These are phyloP conservation scores for Parascedosporium putredinis DNA, from an alignment of 2,329 filamentous ascomycete genomes.

Conservation along the genomic window DNA sequence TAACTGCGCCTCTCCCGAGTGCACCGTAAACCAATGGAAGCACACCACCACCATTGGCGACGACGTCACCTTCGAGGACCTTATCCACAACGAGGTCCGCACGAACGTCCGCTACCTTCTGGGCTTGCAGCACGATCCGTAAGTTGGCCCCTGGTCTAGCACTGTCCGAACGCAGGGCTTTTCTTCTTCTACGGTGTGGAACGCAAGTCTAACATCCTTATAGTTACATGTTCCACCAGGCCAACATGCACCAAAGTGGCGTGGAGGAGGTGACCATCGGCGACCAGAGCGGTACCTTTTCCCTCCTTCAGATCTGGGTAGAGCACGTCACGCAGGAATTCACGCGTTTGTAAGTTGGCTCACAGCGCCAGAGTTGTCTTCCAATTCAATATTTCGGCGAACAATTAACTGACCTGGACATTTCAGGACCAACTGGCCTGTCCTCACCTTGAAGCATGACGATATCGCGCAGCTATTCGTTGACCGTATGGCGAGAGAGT, in stretches of 20 bases:
- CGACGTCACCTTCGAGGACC: constrained; percentile 37
- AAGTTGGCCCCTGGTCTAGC: neutral
- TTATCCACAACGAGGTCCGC: constrained; percentile 37
- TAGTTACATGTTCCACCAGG: constrained; percentile 53
- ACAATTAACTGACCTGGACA: neutral
- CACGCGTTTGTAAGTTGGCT: constrained; percentile 26
- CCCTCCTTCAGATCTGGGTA: constrained; percentile 47
- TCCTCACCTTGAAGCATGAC: constrained; percentile 22
- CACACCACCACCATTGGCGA: constrained; percentile 43
- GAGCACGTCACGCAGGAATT: constrained; percentile 45
- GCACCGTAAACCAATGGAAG: constrained; percentile 51
- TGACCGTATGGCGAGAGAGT: constrained; percentile 40
- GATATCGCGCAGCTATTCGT: constrained; percentile 40
- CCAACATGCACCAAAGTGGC: constrained; percentile 44
- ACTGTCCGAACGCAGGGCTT: too few relatives aligned
- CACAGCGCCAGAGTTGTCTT: too few relatives aligned
- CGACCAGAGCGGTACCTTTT: constrained; percentile 32
- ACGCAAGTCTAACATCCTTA: neutral
- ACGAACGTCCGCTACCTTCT: constrained; percentile 48
- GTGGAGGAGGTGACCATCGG: constrained; percentile 36
- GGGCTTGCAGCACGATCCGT: constrained; percentile 42
- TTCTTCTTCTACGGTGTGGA: neutral
- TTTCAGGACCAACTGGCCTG: constrained; percentile 15
- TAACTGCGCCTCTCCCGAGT: constrained; percentile 48
- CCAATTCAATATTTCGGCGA: too few relatives aligned